Percentiles rank a stretch among this genome's conserved stretches.
Conservation (phyloP, 495 filamentous ascomycete species). For the Podospora anserina region DNA sequence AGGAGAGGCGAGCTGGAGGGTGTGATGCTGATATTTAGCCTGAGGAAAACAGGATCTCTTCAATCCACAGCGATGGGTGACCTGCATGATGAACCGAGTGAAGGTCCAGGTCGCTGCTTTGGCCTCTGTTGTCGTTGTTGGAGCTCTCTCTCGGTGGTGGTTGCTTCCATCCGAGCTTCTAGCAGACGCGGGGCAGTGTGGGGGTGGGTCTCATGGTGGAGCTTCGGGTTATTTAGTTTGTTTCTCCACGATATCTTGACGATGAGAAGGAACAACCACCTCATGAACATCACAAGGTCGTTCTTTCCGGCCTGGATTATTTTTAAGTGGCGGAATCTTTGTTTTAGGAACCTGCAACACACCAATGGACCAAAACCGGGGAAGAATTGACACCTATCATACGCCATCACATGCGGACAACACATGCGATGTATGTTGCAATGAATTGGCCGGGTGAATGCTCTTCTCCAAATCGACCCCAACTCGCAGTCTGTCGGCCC, state of each 20-base stretch:
- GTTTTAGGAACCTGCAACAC: neutral
- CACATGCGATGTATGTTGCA: neutral
- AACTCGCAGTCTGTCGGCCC: constrained; percentile 7
- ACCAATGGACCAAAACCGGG: neutral
- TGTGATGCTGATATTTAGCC: neutral
- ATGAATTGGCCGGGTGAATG: neutral
- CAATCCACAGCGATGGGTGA: neutral
- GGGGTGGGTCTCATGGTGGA: neutral
- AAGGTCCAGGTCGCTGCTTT: neutral
- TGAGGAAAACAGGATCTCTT: neutral
- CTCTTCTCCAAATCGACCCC: constrained; percentile 16
- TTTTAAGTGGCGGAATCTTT: neutral
- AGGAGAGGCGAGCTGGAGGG: neutral
- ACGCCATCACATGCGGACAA: neutral
- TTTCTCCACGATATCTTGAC: neutral
- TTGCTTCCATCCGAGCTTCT: neutral
- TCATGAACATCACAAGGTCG: neutral
- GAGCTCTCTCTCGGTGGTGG: neutral
- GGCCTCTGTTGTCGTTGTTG: neutral
- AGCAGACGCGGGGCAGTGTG: neutral
- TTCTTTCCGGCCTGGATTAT: neutral
- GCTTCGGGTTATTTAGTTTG: neutral
- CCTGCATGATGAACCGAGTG: neutral
- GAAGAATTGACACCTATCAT: neutral
- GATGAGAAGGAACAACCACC: neutral